These are phyloP conservation scores for Blastobotrys ciferrii DNA, from an alignment of 1,139 yeast species.

Conservation along the genomic window DNA sequence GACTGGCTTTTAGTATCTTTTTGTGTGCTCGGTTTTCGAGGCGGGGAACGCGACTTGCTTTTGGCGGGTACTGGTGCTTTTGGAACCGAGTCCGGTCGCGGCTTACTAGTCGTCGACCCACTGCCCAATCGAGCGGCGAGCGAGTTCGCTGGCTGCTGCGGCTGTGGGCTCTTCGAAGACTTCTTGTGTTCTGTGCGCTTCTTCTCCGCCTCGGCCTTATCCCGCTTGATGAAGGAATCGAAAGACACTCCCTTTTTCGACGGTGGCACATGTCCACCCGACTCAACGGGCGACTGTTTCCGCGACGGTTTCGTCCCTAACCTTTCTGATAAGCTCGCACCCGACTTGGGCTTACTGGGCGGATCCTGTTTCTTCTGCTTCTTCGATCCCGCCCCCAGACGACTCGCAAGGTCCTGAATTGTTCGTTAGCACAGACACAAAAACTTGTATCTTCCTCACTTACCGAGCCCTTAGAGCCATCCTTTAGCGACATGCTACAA, in stretches of 20 bases:
- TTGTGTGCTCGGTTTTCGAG: background rate
- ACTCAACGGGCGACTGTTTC: too few relatives aligned
- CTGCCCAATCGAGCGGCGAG: background rate
- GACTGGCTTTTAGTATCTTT: background rate
- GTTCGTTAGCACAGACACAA: background rate
- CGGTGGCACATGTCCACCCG: background rate
- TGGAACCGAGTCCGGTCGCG: background rate
- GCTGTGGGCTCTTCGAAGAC: too few relatives aligned
- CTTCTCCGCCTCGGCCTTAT: constrained; percentile 6
- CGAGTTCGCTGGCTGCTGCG: too few relatives aligned
- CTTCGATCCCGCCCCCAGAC: background rate
- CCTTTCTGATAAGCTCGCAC: background rate
- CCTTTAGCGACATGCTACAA: constrained; percentile 1
- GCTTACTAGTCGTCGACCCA: too few relatives aligned
- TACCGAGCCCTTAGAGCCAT: constrained; percentile 4
- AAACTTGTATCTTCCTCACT: too few relatives aligned
- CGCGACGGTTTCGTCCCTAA: background rate
- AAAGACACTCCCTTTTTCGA: background rate
- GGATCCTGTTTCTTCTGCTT: background rate
- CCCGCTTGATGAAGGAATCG: constrained; percentile 6
- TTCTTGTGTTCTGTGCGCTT: too few relatives aligned
- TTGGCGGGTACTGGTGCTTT: background rate
- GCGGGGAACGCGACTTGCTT: background rate
- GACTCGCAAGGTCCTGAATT: background rate
- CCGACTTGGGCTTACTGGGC: too few relatives aligned